Evolutionary conservation across 352 stramenopile species (phyloP), one percentile per base, ranked within the genome.

Genomic region (Achlya hypogyna): DNA sequence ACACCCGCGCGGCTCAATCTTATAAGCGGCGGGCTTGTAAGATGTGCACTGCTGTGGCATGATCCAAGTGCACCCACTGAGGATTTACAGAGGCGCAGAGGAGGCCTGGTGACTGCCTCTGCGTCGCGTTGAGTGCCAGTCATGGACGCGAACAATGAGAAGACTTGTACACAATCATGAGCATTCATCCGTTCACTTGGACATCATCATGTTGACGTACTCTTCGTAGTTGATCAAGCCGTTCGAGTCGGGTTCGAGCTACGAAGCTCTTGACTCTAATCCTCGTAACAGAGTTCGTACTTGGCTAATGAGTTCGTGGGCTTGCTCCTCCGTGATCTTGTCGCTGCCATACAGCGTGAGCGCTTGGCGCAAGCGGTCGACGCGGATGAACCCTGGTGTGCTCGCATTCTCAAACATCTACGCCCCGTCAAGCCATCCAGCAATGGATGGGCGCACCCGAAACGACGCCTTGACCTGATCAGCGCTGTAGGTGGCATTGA

Each of bases 161-260:
- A 45, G 2, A 62, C n/a, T n/a, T n/a, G n/a, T n/a, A n/a, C n/a
- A 42, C 5, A 62, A 8, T 42, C 22, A 0, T 42, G 27, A 23
- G 22, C 22, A 23, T 40, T 10, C 18, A 42, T 27, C 51, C n/a
- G n/a, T 71, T 70, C 82, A 90, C 74, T 93, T 80, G 16, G 77
- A 82, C 89, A 97, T 96, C 90, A 98, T 98, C 83, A 97, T 98
- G 69, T 96, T 97, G 10, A 98, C 86, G 71, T 97, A 98, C 54
- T 97, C 88, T 20, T 91, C 64, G 70, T 96, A 98, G 75, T 98
- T 96, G 71, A 98, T 94, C 69, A 96, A 85, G 22, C 90, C 92
- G 47, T 96, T 82, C 51, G 87, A 79, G 65, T 98, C 92, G 22
- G 87, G 87, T 65, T 98, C 90, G 3, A 98, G 76, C 85, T 97